Evolutionary conservation across 1,284 basidiomycete species (phyloP).

Genomic region (Ustilago crameri): DNA sequence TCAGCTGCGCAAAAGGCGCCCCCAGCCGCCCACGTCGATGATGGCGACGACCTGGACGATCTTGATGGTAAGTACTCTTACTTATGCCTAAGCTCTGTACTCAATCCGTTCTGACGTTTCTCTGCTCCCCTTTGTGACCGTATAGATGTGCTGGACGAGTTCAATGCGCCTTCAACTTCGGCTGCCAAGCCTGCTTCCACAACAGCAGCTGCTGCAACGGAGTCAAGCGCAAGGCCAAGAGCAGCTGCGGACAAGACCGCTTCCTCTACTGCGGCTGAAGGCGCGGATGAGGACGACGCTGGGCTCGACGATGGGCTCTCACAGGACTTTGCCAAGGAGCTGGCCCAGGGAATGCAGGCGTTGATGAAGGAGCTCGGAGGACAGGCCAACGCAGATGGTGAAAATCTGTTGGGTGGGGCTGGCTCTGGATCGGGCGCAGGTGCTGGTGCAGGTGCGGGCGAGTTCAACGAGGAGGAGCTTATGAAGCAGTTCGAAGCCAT

Average conservation of each 20-base stretch:
- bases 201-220: slow-evolving; percentile 40
- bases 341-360: slow-evolving; percentile 85
- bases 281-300: slow-evolving; percentile 23
- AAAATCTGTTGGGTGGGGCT: slow-evolving; percentile 29
- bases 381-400: slow-evolving; percentile 18
- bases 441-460: slow-evolving; percentile 10
- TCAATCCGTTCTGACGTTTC: slow-evolving; percentile 1
- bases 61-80: slow-evolving; percentile 58
- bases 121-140: neutral
- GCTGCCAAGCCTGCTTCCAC: slow-evolving; percentile 30
- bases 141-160: slow-evolving; percentile 70
- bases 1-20: slow-evolving; percentile 16
- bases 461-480: slow-evolving; percentile 62
- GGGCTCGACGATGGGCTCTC: slow-evolving; percentile 57
- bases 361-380: slow-evolving; percentile 77
- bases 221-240: slow-evolving; percentile 57
- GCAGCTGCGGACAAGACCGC: neutral
- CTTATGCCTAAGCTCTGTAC: neutral
- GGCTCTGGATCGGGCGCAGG: slow-evolving; percentile 5
- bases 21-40: slow-evolving; percentile 32
- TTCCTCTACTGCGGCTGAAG: neutral
- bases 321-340: slow-evolving; percentile 76
- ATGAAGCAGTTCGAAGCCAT: slow-evolving; percentile 67
- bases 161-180: slow-evolving; percentile 53
- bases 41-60: slow-evolving; percentile 63